Percentiles rank a stretch among this genome's conserved stretches.
These are phyloP conservation scores for Dendrobium huoshanense DNA, from an alignment of 106 monocot genomes.

Conservation along the genomic window DNA sequence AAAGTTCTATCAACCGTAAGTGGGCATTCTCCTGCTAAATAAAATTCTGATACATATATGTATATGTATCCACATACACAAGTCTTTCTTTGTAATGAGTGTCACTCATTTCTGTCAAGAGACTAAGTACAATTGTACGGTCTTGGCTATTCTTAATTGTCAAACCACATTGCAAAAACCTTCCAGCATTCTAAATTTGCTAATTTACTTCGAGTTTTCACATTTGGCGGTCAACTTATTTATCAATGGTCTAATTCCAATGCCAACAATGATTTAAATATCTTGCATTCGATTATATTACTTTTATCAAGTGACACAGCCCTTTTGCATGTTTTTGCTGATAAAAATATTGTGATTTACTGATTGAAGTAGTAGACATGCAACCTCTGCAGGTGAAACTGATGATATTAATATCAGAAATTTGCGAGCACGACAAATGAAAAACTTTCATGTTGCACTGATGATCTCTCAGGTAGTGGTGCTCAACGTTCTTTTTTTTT, in stretches of 20 bases:
- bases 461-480: conserved; percentile 81
- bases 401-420: conserved; percentile 44
- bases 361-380: conserved; percentile 1
- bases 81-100: background rate
- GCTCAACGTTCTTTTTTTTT: background rate
- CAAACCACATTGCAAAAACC: background rate
- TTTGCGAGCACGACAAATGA: conserved; percentile 86
- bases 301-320: background rate
- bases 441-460: conserved; percentile 90
- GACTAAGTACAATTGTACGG: background rate
- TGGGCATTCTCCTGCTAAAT: background rate
- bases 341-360: conserved; percentile 3
- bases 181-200: background rate
- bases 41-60: background rate
- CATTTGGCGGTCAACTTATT: background rate
- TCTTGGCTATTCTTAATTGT: background rate
- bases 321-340: background rate
- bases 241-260: background rate
- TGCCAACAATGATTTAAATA: background rate
- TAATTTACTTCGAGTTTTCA: background rate
- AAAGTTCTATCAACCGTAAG: background rate
- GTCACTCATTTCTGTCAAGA: background rate
- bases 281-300: background rate
- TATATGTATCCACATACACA: background rate
- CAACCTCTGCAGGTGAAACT: conserved; percentile 60